Base-by-base conservation (phyloP, 129 eudicot species). In the Calendula officinalis region DNA sequence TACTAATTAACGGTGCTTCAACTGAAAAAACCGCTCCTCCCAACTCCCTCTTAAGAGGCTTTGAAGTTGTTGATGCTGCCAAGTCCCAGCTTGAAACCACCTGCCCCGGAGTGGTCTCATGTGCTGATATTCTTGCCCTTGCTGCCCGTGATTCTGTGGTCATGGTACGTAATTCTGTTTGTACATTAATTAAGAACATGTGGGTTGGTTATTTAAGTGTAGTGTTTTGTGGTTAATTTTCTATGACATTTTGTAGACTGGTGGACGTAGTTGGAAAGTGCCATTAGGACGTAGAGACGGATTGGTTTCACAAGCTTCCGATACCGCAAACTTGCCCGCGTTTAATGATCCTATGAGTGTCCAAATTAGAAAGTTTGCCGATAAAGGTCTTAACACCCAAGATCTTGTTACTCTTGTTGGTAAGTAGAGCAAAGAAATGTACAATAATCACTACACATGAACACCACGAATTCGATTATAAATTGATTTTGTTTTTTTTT, bases 41-140 rank as follows among this genome's bases (percentile, higher is more conserved):
- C 30, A 22, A 22, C 30, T 22, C 30, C 30, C 30, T 22, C 2
- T 22, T 22, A 22, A 22, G 30, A 22, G 30, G 30, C 30, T 22
- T 22, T 22, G 30, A 22, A 22, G 30, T 22, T 22, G 78, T 89
- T 11, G 82, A 85, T 39, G 90, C 77, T 44, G 96, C 82, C 5
- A 89, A 89, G 75, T 5, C 36, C 2, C 84, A 79, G 36, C 70
- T 89, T 4, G 97, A 89, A 48, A 5, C 65, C 1, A 40, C 39
- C 0, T 89, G 97, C 69, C 95, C 97, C 1, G 82, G 88, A 5
- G 81, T 83, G n/a, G 97, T 89, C n/a, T 22, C 30, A 0, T 22
- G 30, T 22, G 30, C 30, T 22, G 30, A 22, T 22, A 22, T 22
- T 22, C 30, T 22, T 22, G 30, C 30, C 30, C 30, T 22, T 22